phyloP scores from a whole-genome alignment of 257 asterid genomes.

The Solanum appendiculatum region DNA sequence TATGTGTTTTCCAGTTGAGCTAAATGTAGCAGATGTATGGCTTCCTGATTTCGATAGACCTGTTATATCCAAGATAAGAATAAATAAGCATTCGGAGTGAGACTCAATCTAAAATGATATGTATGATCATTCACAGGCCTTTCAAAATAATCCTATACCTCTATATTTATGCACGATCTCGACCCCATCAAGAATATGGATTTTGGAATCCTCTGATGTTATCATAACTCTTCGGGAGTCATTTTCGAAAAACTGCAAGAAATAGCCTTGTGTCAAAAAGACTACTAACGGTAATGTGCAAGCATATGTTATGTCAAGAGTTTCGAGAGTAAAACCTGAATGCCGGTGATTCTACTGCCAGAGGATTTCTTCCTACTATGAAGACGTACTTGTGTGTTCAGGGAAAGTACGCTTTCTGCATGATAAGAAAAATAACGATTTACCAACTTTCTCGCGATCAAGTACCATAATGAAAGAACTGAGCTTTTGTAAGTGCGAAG shows the following conservation, averaged over 20 bases:
- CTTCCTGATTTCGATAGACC: slow-evolving; percentile 59
- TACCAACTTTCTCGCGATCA: background rate
- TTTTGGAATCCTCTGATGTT: slow-evolving; percentile 75
- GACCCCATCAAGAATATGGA: slow-evolving; percentile 68
- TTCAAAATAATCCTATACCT: slow-evolving; percentile 28
- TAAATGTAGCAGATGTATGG: slow-evolving; percentile 60
- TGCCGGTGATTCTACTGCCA: slow-evolving; percentile 66
- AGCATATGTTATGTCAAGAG: background rate
- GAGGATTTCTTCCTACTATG: slow-evolving; percentile 50
- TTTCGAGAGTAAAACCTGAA: slow-evolving; percentile 48
- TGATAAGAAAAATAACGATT: background rate
- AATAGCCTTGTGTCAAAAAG: background rate
- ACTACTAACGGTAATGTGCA: background rate
- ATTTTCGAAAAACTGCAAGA: slow-evolving; percentile 40
- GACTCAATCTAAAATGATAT: background rate
- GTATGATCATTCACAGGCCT: background rate
- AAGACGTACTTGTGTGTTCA: slow-evolving; percentile 43
- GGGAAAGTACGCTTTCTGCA: slow-evolving; percentile 33
- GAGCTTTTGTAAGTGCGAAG: background rate
- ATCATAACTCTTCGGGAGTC: slow-evolving; percentile 56
- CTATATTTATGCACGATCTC: slow-evolving; percentile 64
- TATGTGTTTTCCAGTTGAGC: slow-evolving; percentile 53
- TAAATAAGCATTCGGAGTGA: background rate
- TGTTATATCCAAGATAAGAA: slow-evolving; percentile 3
- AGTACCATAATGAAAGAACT: background rate